These are phyloP conservation scores for Stenocarpella maydis DNA, from an alignment of 2,329 filamentous ascomycete genomes.

Conservation along the genomic window DNA sequence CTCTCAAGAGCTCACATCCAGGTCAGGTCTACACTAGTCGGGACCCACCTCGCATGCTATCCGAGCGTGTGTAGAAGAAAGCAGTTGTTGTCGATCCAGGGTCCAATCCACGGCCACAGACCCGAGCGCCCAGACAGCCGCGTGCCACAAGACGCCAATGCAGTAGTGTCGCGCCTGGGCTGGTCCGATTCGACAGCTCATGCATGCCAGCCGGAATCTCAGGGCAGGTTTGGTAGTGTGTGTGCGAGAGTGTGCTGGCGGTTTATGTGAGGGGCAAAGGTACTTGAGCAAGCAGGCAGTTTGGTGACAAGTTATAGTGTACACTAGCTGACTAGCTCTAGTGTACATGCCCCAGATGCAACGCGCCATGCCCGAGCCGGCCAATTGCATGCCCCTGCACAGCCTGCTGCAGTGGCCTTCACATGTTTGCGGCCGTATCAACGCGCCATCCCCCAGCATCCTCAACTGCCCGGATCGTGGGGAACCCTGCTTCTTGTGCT, in stretches of 20 bases:
- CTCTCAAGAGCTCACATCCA: not conserved
- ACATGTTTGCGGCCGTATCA: slow-evolving; percentile 26
- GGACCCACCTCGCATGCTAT: not conserved
- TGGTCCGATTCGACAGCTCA: slow-evolving; percentile 11
- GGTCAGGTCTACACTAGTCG: not conserved
- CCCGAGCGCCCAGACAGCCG: not conserved
- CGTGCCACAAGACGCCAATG: not conserved
- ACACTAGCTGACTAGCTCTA: too few relatives aligned
- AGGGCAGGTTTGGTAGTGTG: slow-evolving; percentile 9
- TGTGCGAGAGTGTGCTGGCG: too few relatives aligned
- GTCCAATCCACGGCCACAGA: not conserved
- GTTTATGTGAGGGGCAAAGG: too few relatives aligned
- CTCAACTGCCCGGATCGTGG: not conserved
- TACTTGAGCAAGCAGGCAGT: too few relatives aligned
- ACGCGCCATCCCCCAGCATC: not conserved
- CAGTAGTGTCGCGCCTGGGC: not conserved
- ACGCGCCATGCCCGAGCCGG: slow-evolving; percentile 1
- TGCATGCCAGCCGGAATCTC: not conserved
- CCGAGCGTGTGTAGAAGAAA: too few relatives aligned
- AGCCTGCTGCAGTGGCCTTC: slow-evolving; percentile 15
- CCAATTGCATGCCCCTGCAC: slow-evolving; percentile 4
- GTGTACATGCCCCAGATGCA: not conserved
- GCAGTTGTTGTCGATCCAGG: not conserved
- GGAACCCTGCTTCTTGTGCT: slow-evolving; percentile 25
- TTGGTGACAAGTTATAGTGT: too few relatives aligned